Conservation (phyloP, 163 green algal species). For the Botryococcus braunii region DNA sequence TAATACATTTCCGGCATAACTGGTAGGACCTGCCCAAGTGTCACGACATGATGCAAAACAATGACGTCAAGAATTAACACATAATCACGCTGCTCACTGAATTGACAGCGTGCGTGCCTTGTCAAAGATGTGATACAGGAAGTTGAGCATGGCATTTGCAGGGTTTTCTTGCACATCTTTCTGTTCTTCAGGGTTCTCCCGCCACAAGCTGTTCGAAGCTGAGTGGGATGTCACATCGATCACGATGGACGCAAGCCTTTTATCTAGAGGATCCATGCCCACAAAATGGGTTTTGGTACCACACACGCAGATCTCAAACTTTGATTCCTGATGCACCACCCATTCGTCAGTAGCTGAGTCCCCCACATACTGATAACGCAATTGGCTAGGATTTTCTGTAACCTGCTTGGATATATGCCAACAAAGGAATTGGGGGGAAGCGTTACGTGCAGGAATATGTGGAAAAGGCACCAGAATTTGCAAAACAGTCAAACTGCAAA, state of each 20-base stretch:
- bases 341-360: no score
- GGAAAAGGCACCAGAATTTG: no score
- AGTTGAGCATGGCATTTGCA: background rate
- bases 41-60: no score
- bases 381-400: no score
- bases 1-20: no score
- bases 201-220: background rate
- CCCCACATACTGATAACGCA: background rate
- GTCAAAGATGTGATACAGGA: constrained; percentile 3
- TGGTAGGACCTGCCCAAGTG: no score
- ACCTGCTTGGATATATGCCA: no score
- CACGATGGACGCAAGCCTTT: background rate
- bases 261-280: background rate
- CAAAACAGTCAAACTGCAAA: no score
- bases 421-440: no score
- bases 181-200: background rate
- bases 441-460: no score
- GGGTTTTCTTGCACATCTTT: background rate
- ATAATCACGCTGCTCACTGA: background rate
- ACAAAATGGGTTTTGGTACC: background rate
- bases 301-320: background rate
- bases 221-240: background rate
- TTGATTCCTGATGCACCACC: no score
- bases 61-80: background rate
- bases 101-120: background rate